phyloP scores from a whole-genome alignment of 1,284 basidiomycete species.

The Tylopilus sp. region DNA sequence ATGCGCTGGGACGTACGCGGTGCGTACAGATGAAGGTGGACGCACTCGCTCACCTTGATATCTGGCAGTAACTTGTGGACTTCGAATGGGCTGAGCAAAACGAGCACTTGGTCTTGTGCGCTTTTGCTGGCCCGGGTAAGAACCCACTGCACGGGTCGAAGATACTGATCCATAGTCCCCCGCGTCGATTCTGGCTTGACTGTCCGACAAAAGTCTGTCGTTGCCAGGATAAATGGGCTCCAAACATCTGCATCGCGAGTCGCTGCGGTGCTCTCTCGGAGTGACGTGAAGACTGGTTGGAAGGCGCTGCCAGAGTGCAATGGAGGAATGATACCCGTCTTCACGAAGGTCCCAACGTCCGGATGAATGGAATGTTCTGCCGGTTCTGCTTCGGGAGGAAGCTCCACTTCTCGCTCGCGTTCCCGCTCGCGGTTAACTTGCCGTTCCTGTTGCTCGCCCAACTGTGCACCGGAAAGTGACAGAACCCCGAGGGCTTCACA shows the following conservation, averaged over 20 bases:
- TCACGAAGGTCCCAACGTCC: slow-evolving; percentile 32
- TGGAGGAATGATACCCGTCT: slow-evolving; percentile 19
- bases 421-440: slow-evolving; percentile 55
- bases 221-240: slow-evolving; percentile 30
- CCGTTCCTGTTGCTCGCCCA: slow-evolving; percentile 58
- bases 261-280: too few relatives aligned
- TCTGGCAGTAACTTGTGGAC: too few relatives aligned
- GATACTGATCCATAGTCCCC: slow-evolving; percentile 37
- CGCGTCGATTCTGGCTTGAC: too few relatives aligned
- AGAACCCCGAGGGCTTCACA: slow-evolving; percentile 39
- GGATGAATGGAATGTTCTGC: slow-evolving; percentile 6
- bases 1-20: too few relatives aligned
- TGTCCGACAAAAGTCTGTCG: slow-evolving; percentile 31
- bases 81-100: slow-evolving; percentile 31
- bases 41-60: too few relatives aligned
- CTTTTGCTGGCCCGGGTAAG: slow-evolving; percentile 36
- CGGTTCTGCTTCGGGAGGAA: not conserved
- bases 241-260: slow-evolving; percentile 15
- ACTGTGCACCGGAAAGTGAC: slow-evolving; percentile 22
- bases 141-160: slow-evolving; percentile 56
- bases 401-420: slow-evolving; percentile 36
- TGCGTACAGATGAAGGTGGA: too few relatives aligned
- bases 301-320: too few relatives aligned
- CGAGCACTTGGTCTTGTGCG: too few relatives aligned
- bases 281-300: too few relatives aligned